Conservation (phyloP, 139 green algal genomes). For the Chlamydomonas sp. region DNA sequence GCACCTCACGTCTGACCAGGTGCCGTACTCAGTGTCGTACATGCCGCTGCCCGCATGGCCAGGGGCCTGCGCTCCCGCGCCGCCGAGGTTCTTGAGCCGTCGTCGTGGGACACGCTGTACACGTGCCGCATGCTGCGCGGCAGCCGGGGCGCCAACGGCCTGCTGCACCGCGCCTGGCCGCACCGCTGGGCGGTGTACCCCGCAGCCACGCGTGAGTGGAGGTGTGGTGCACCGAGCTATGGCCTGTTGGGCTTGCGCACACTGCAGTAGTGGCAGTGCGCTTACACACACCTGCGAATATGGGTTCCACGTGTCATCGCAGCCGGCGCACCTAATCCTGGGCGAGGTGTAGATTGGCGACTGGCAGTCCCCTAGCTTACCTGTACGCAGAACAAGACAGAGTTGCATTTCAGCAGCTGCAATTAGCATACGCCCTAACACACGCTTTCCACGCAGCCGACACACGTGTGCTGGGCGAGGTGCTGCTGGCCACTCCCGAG, state of each 20-base stretch:
- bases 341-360: too few relatives aligned
- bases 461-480: neutral
- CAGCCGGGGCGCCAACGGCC: conserved; percentile 4
- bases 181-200: conserved; percentile 36
- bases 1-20: too few relatives aligned
- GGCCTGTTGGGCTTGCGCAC: too few relatives aligned
- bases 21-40: neutral
- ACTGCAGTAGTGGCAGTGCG: neutral
- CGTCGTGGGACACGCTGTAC: conserved; percentile 29
- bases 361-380: too few relatives aligned
- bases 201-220: conserved; percentile 6
- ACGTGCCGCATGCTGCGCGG: conserved; percentile 15
- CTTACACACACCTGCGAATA: too few relatives aligned
- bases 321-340: too few relatives aligned
- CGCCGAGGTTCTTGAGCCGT: neutral
- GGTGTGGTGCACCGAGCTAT: neutral
- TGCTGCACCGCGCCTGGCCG: conserved; percentile 38
- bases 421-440: neutral
- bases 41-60: neutral
- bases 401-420: neutral
- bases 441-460: neutral
- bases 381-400: too few relatives aligned
- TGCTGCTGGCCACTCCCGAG: conserved; percentile 11
- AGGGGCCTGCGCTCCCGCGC: conserved; percentile 25
- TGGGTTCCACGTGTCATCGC: too few relatives aligned